Base-by-base conservation (phyloP, 1,284 basidiomycete genomes). In the Cutaneotrichosporon spelunceum region DNA sequence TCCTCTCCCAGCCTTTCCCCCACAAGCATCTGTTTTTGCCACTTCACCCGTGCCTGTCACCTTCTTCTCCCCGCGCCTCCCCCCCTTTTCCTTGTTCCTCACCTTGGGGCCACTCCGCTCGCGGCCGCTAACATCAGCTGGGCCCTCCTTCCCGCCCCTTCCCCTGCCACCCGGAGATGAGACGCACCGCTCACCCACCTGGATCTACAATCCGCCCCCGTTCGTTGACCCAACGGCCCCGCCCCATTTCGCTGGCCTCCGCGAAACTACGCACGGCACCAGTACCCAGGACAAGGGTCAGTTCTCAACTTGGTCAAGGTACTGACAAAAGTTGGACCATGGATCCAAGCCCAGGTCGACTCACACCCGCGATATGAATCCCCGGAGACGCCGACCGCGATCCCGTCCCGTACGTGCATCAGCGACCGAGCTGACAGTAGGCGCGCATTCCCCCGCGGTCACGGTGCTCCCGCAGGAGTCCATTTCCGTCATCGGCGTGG, bases 221-320 rank as follows among this genome's bases (percentile, higher is more conserved):
- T 50, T 29, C 29, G 48, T 50, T 27, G 24, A 13, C 48, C 5
- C 48, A 30, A 16, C 26, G 48, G 48, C 26, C 27, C 24, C 14
- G 1, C 48, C 48, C 48, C 5, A 14, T 29, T 50, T 50, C 48
- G 48, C 48, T 50, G 48, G 30, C 48, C 48, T 50, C 26, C 48
- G 48, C 27, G 27, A 29, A 29, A 50, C 27, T 4, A 16, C 5
- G 14, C 24, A 13, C 26, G 48, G 30, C 26, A 26, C 48, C 27
- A 50, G 48, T 50, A 27, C 48, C 10, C 48, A 27, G 10, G 48
- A 50, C 48, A 50, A 50, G 26, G 48, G 48, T 50, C 8, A 50
- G 48, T 29, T 27, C n/a, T n/a, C n/a, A n/a, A n/a, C n/a, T n/a
- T n/a, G n/a, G n/a, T n/a, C n/a, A n/a, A n/a, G n/a, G n/a, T n/a